phyloP scores from a whole-genome alignment of 2,329 filamentous ascomycete genomes.

The Diplodia seriata region DNA sequence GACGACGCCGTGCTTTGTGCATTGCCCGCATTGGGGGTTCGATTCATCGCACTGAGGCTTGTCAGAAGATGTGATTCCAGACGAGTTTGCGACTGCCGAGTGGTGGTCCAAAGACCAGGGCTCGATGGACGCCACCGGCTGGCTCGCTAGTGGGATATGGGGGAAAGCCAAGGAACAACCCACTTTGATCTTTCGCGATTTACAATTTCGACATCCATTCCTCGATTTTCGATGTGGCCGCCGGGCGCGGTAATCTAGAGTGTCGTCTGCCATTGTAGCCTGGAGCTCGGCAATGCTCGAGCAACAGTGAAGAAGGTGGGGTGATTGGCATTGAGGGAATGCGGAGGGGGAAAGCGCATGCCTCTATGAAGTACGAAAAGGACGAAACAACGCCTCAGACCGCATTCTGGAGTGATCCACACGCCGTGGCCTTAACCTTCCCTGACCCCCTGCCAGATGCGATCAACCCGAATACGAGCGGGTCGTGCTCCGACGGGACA shows the following conservation, averaged over 20 bases:
- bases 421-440: background rate
- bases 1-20: slow-evolving; percentile 40
- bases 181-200: slow-evolving; percentile 25
- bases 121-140: background rate
- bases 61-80: background rate
- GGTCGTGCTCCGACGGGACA: background rate
- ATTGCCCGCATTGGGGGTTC: slow-evolving; percentile 42
- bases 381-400: slow-evolving; percentile 1
- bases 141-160: background rate
- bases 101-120: background rate
- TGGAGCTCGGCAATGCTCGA: no score
- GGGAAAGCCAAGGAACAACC: background rate
- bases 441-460: background rate
- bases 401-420: slow-evolving; percentile 4
- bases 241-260: background rate
- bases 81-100: no score
- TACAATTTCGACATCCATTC: slow-evolving; percentile 17
- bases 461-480: slow-evolving; percentile 4
- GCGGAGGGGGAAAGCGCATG: background rate
- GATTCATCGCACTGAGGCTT: slow-evolving; percentile 42
- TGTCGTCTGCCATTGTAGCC: background rate
- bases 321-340: background rate
- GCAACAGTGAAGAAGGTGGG: background rate
- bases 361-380: background rate
- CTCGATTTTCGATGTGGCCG: slow-evolving; percentile 17